Evolutionary conservation across 805 yeast species (phyloP).

Genomic region (Teunomyces barrocoloradensis): DNA sequence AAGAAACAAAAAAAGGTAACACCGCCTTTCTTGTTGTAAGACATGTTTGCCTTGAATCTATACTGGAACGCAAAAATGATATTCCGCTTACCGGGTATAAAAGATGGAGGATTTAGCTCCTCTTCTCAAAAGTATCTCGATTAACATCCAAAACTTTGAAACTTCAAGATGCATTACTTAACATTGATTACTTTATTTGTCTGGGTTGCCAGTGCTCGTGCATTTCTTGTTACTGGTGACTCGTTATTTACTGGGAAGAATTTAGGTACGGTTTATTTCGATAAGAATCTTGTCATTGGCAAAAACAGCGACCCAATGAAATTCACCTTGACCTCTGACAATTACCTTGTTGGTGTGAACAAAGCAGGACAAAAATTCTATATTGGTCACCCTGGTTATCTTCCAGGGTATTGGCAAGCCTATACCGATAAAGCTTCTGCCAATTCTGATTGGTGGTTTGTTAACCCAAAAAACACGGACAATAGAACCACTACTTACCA

Average conservation of each 20-base stretch:
- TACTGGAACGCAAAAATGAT: too few relatives aligned
- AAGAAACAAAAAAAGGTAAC: too few relatives aligned
- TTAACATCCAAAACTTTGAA: not conserved
- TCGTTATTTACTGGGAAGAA: not conserved
- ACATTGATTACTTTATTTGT: not conserved
- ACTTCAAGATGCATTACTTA: not conserved
- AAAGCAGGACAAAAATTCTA: not conserved
- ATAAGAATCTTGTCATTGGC: not conserved
- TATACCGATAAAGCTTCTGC: not conserved
- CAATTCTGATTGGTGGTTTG: not conserved
- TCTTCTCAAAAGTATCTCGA: not conserved
- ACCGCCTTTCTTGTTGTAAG: too few relatives aligned
- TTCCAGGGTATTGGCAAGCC: not conserved
- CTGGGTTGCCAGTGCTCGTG: not conserved
- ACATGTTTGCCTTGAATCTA: too few relatives aligned
- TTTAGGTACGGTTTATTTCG: not conserved
- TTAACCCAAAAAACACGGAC: not conserved
- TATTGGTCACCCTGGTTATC: not conserved
- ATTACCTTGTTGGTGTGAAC: not conserved
- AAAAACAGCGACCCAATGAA: not conserved
- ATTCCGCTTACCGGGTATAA: too few relatives aligned
- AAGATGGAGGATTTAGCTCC: too few relatives aligned
- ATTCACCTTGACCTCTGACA: not conserved
- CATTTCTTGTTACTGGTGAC: not conserved
- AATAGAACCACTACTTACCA: not conserved